A percentile compares a stretch with the other conserved stretches of the same genome.
Evolutionary conservation across 2,329 filamentous ascomycete species (phyloP).

Genomic region (Penicillium janthinellum): DNA sequence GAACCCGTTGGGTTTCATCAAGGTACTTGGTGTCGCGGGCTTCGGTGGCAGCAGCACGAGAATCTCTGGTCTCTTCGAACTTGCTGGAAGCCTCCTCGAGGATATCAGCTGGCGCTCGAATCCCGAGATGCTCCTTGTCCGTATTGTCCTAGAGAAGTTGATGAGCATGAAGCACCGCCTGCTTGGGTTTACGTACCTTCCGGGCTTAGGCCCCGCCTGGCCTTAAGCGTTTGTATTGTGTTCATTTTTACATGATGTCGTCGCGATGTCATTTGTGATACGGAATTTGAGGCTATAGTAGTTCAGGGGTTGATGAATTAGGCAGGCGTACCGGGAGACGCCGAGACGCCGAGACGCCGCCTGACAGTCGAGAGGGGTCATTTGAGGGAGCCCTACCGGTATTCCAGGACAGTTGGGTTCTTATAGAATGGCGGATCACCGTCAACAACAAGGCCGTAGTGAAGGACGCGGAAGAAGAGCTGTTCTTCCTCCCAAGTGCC

Average conservation of each 20-base stretch:
- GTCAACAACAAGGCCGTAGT: too few relatives aligned
- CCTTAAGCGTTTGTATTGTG: background rate
- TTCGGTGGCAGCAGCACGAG: slow-evolving; percentile 44
- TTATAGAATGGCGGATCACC: too few relatives aligned
- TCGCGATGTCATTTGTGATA: background rate
- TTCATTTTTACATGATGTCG: background rate
- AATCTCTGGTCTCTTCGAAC: slow-evolving; percentile 43
- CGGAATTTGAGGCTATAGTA: background rate
- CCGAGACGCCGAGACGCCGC: too few relatives aligned
- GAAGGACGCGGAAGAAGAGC: too few relatives aligned
- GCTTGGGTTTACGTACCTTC: too few relatives aligned
- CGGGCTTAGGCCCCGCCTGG: too few relatives aligned
- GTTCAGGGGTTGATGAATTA: too few relatives aligned
- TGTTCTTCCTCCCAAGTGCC: too few relatives aligned
- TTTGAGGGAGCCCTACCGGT: too few relatives aligned
- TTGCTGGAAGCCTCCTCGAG: slow-evolving; percentile 40
- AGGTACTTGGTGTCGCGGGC: slow-evolving; percentile 37
- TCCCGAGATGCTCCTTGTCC: slow-evolving; percentile 40
- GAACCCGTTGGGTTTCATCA: slow-evolving; percentile 27
- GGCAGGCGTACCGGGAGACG: too few relatives aligned
- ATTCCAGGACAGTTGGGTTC: too few relatives aligned
- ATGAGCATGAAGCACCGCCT: background rate
- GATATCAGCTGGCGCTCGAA: slow-evolving; percentile 47
- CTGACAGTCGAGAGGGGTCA: too few relatives aligned
- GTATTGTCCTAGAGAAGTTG: slow-evolving; percentile 28